These are phyloP conservation scores for Diaporthe batatas DNA, from an alignment of 2,329 filamentous ascomycete species.

Conservation along the genomic window DNA sequence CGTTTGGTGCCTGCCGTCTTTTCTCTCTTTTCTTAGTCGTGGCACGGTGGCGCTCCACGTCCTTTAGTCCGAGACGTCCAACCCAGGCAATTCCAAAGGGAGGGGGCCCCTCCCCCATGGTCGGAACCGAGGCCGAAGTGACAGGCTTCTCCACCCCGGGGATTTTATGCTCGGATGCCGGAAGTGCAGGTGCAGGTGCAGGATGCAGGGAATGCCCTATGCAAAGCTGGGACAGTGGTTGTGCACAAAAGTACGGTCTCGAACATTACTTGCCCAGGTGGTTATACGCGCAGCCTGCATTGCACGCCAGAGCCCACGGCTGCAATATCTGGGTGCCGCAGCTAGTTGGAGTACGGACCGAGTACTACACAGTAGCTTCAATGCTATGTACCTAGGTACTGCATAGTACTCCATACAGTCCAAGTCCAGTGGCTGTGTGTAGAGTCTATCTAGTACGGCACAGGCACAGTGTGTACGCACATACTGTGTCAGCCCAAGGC, in stretches of 20 bases:
- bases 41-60: background rate
- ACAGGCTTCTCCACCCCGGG: constrained; percentile 26
- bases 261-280: background rate
- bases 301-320: constrained; percentile 4
- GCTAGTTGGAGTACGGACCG: constrained; percentile 13
- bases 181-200: constrained; percentile 22
- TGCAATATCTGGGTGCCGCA: constrained; percentile 26
- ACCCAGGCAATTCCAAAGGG: constrained; percentile 6
- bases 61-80: background rate
- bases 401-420: too few species aligned
- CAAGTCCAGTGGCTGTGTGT: too few species aligned
- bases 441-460: too few species aligned
- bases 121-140: constrained; percentile 28
- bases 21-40: background rate
- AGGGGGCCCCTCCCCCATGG: background rate
- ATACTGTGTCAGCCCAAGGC: background rate
- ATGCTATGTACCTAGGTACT: too few species aligned
- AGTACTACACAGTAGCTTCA: too few species aligned
- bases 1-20: constrained; percentile 1
- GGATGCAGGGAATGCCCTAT: constrained; percentile 25
- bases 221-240: constrained; percentile 11
- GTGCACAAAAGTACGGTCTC: constrained; percentile 32
- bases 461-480: background rate
- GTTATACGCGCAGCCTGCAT: background rate
- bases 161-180: constrained; percentile 32